Conservation (phyloP, 345 rosid species). For the Aegle marmelos region DNA sequence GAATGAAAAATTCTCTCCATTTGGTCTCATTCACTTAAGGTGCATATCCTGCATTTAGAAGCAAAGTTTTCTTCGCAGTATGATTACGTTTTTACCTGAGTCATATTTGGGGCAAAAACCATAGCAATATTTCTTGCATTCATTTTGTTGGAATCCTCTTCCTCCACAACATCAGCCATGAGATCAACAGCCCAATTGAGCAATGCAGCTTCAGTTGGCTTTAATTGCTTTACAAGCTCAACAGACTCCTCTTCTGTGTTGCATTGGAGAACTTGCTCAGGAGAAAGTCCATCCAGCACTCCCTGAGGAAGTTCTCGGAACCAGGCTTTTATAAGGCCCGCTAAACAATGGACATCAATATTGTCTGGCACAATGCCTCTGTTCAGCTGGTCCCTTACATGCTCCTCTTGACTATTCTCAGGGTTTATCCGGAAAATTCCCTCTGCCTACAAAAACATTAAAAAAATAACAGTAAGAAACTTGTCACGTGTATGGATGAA, state of each 20-base stretch:
- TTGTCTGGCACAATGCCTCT: constrained; percentile 82
- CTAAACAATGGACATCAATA: constrained; percentile 89
- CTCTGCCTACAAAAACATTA: constrained; percentile 58
- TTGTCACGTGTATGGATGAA: not conserved
- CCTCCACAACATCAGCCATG: constrained; percentile 93
- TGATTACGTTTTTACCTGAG: constrained; percentile 52
- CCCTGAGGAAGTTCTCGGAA: constrained; percentile 95
- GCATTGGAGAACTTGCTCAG: constrained; percentile 84
- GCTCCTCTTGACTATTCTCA: constrained; percentile 92
- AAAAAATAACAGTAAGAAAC: constrained; percentile 1
- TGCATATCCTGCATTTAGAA: constrained; percentile 1
- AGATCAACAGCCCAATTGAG: constrained; percentile 90
- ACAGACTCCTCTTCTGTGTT: constrained; percentile 75
- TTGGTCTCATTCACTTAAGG: not conserved
- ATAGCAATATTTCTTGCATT: constrained; percentile 93
- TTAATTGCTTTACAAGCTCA: constrained; percentile 69
- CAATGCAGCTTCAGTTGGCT: constrained; percentile 87
- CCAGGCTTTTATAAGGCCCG: constrained; percentile 98
- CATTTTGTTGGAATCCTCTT: constrained; percentile 91
- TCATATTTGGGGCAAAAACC: constrained; percentile 97
- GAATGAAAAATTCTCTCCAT: not conserved
- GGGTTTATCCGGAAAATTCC: constrained; percentile 96
- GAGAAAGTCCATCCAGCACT: constrained; percentile 94
- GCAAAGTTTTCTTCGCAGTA: not conserved
- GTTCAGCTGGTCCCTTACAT: constrained; percentile 85